Base-by-base conservation (phyloP, 169 alveolate species). In the Plasmodium inui region DNA sequence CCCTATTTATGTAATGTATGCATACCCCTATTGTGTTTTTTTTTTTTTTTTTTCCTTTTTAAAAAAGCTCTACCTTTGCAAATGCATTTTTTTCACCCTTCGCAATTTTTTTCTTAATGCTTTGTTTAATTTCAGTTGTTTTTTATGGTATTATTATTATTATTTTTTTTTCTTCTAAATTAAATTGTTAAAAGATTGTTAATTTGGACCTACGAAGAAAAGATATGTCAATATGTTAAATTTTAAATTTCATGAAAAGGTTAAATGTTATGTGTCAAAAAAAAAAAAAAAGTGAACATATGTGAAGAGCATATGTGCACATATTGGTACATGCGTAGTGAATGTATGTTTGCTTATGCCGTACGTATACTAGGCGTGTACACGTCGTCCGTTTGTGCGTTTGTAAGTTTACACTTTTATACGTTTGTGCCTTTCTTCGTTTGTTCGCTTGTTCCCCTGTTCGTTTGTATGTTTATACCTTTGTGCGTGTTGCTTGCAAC, bases 101-200 rank as follows among this genome's bases (percentile, higher is more conserved):
- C 30, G 30, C 73, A 57, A 22, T 57, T 57, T 57, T 57, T 57
- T 57, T 17, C 73, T 57, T 57, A 19, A 57, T 57, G 30, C 32
- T 57, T 57, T n/a, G 22, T 57, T 57, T 17, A 57, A 57, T 57
- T 57, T 22, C 73, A 57, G 73, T n/a, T 28, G 26, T 39, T 50
- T 39, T 28, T 34, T 50, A 22, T 30, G 74, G 39, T 85, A 9
- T 73, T 85, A 6, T 85, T 41, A 46, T 74, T 84, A n/a, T 55
- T 55, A 55, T 55, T 55, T 55, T 22, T 37, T 83, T 82, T 41
- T 83, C 34, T 67, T 22, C 67, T 76, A 55, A 82, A 93, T 85
- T 83, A 74, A 93, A 41, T 86, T 28, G 30, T 67, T 82, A 71
- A 82, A 92, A 82, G 61, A 67, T 67, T 83, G 73, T 70, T 92